Evolutionary conservation across 768 basidiomycete genomes (phyloP), one percentile per base, ranked within the genome.

Genomic region (Cystobasidiopsis lactophilus): DNA sequence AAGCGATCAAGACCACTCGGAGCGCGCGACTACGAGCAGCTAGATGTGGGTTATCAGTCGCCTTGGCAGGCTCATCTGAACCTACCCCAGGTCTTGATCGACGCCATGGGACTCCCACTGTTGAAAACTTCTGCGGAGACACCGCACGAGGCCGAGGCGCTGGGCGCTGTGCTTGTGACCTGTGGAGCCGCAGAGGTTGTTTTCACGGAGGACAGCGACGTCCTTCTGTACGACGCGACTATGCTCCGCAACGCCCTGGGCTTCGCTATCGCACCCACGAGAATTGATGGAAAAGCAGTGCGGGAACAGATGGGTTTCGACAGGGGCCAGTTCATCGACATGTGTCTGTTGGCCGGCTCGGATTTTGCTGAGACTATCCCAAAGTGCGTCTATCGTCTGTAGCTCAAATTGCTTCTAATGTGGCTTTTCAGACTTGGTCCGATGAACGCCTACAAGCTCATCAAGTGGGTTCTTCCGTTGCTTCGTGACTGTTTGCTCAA

Each of bases 81-180:
- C 4, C n/a, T 21, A 55, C 5, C 33, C 51, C 13, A 54, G 53
- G 39, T 39, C 29, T n/a, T 52, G 3, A 43, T 56, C 3, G 31
- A 43, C 18, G 52, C 55, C 2, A 46, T 56, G 55, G 55, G 55
- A 30, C 44, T 56, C 23, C 50, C 55, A 24, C 30, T 45, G 19
- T 13, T 56, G 16, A 33, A 41, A 10, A 56, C 55, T 13, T 47
- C 55, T n/a, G 38, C 44, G 19, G 45, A 21, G 3, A 29, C 33
- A 39, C 55, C 55, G 2, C 44, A 47, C 21, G 55, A 56, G 47
- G 55, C 55, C n/a, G 55, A 56, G 40, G 51, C 55, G 21, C 29
- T 52, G 11, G 51, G 51, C 35, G 11, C 55, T n/a, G 43, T 39
- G 10, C 39, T 56, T 2, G 52, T 52, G n/a, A 21, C 29, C 14